These are phyloP conservation scores for Starmerella bombicola DNA, from an alignment of 805 yeast species.

Conservation along the genomic window DNA sequence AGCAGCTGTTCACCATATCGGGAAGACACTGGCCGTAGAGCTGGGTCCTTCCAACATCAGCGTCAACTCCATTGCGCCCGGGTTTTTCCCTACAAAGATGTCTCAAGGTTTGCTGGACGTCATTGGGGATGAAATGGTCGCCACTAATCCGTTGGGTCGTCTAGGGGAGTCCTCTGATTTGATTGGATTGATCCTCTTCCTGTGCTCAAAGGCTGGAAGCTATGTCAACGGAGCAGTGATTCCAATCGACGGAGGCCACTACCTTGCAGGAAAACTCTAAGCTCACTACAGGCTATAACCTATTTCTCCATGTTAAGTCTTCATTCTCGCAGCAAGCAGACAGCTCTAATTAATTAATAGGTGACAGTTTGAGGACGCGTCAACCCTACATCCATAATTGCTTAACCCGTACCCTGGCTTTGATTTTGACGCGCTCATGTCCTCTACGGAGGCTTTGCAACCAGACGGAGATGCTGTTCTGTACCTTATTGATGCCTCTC, in stretches of 20 bases:
- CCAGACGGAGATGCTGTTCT: constrained; percentile 7
- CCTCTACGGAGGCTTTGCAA: constrained; percentile 6
- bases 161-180: constrained; percentile 52
- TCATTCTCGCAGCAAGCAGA: too few species aligned
- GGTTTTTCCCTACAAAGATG: constrained; percentile 68
- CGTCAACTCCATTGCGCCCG: constrained; percentile 63
- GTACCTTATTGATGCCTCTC: constrained; percentile 4
- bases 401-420: background rate
- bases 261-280: constrained; percentile 31
- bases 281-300: too few species aligned
- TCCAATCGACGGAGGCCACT: constrained; percentile 61
- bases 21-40: constrained; percentile 49
- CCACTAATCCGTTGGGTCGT: constrained; percentile 48
- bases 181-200: constrained; percentile 42
- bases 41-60: constrained; percentile 55
- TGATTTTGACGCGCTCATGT: background rate
- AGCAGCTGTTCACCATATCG: constrained; percentile 61
- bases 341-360: too few species aligned
- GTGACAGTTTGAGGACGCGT: too few species aligned
- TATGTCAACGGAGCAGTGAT: constrained; percentile 56
- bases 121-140: constrained; percentile 41
- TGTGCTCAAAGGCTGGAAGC: constrained; percentile 44
- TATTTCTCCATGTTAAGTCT: too few species aligned
- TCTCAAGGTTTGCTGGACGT: constrained; percentile 47
- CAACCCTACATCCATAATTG: background rate